These are phyloP conservation scores for Ajuga chamaepitys DNA, from an alignment of 257 asterid species.

Conservation along the genomic window DNA sequence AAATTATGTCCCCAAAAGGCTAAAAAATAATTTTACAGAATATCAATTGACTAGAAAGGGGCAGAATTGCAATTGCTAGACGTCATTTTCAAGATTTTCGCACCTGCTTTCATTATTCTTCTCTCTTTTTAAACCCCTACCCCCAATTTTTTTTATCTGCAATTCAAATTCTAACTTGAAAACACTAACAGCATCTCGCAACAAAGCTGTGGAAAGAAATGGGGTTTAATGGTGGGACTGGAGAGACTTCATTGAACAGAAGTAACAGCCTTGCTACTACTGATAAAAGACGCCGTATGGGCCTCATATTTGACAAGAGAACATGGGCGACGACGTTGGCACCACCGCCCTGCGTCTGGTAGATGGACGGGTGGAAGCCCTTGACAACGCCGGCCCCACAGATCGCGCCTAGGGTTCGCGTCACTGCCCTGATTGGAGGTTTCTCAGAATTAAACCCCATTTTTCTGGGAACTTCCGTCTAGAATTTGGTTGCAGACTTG, in stretches of 20 bases:
- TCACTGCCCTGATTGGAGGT: slow-evolving; percentile 58
- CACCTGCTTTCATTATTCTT: not conserved
- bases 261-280: not conserved
- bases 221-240: slow-evolving; percentile 23
- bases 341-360: slow-evolving; percentile 50
- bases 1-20: too few species aligned
- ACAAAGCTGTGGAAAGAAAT: slow-evolving; percentile 1
- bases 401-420: slow-evolving; percentile 78
- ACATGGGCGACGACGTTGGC: slow-evolving; percentile 56
- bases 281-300: slow-evolving; percentile 54
- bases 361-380: slow-evolving; percentile 56
- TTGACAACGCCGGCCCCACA: slow-evolving; percentile 83
- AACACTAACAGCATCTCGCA: not conserved
- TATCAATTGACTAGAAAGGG: not conserved
- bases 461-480: too few species aligned
- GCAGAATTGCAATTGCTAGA: not conserved
- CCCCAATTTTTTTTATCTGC: not conserved
- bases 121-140: too few species aligned
- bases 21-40: too few species aligned
- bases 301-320: slow-evolving; percentile 70
- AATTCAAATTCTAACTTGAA: slow-evolving; percentile 16
- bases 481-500: too few species aligned
- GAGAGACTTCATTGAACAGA: slow-evolving; percentile 10
- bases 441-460: too few species aligned
- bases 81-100: not conserved